Percentiles rank a stretch among this genome's conserved stretches.
phyloP scores from a whole-genome alignment of 176 grass and related monocot species.

The Rhynchospora tenuis region DNA sequence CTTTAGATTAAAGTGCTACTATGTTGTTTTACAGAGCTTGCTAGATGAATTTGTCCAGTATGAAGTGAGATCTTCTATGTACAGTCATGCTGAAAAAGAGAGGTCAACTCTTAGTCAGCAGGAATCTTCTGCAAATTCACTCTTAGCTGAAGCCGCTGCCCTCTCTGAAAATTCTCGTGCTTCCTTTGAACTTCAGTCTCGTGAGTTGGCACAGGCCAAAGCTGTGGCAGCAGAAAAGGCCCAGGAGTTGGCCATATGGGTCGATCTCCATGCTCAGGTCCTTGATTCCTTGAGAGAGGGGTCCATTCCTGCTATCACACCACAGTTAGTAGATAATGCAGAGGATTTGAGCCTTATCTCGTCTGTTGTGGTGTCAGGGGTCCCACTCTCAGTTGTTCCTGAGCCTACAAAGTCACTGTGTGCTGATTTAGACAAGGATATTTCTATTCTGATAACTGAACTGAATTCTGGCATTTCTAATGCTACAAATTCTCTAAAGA shows the following conservation, averaged over 20 bases:
- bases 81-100: slow-evolving; percentile 93
- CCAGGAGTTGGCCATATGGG: slow-evolving; percentile 62
- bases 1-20: slow-evolving; percentile 5
- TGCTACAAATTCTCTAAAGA: slow-evolving; percentile 56
- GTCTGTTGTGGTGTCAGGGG: slow-evolving; percentile 65
- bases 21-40: slow-evolving; percentile 45
- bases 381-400: slow-evolving; percentile 90
- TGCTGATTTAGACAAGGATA: slow-evolving; percentile 84
- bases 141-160: slow-evolving; percentile 74
- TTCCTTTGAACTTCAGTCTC: slow-evolving; percentile 71
- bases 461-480: slow-evolving; percentile 61
- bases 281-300: slow-evolving; percentile 65
- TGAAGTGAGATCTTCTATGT: slow-evolving; percentile 58
- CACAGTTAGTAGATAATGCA: slow-evolving; percentile 45
- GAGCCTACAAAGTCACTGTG: slow-evolving; percentile 82
- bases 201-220: slow-evolving; percentile 74
- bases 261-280: slow-evolving; percentile 76
- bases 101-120: slow-evolving; percentile 69
- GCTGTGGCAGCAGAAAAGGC: slow-evolving; percentile 54
- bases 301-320: slow-evolving; percentile 39
- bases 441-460: slow-evolving; percentile 72
- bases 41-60: slow-evolving; percentile 63
- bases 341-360: slow-evolving; percentile 73
- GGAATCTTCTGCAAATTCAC: slow-evolving; percentile 73
- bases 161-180: slow-evolving; percentile 58